These are phyloP conservation scores for Phytophthora pini DNA, from an alignment of 352 stramenopile species.

Conservation along the genomic window DNA sequence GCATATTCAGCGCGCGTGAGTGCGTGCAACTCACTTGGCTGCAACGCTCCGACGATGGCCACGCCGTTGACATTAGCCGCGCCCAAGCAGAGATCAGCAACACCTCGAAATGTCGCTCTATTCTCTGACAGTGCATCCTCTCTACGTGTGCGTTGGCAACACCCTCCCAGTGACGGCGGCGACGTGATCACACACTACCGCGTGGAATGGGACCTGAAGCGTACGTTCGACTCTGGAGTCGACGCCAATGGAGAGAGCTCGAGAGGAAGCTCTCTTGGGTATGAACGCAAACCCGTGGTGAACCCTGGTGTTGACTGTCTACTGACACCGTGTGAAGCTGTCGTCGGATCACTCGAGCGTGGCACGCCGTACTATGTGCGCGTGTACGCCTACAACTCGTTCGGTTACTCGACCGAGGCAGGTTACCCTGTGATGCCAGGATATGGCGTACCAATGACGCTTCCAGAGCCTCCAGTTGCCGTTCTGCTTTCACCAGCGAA, in stretches of 20 bases:
- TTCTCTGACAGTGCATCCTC: conserved; percentile 77
- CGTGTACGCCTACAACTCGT: conserved; percentile 93
- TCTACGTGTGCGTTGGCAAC: conserved; percentile 89
- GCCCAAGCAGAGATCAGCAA: conserved; percentile 87
- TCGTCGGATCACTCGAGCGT: conserved; percentile 81
- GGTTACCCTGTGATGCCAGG: conserved; percentile 65
- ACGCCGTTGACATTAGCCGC: conserved; percentile 78
- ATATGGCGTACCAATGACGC: conserved; percentile 82
- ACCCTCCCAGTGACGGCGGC: conserved; percentile 92
- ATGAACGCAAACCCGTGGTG: conserved; percentile 72
- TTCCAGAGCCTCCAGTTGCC: conserved; percentile 60
- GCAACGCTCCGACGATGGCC: conserved; percentile 77
- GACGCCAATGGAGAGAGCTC: conserved; percentile 28
- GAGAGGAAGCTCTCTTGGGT: conserved; percentile 77
- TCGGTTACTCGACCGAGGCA: conserved; percentile 86
- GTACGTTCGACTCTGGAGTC: conserved; percentile 86
- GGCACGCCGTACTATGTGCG: conserved; percentile 91
- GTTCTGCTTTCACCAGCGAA: conserved; percentile 56
- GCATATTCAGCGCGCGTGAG: conserved; percentile 91
- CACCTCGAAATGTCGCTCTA: conserved; percentile 79
- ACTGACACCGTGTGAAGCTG: conserved; percentile 77
- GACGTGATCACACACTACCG: conserved; percentile 94
- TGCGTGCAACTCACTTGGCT: conserved; percentile 91
- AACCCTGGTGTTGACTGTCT: conserved; percentile 80
- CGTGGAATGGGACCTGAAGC: conserved; percentile 93